Evolutionary conservation across 2,329 filamentous ascomycete genomes (phyloP), one percentile per base, ranked within the genome.

Genomic region (Sphaerulina vaccinii): DNA sequence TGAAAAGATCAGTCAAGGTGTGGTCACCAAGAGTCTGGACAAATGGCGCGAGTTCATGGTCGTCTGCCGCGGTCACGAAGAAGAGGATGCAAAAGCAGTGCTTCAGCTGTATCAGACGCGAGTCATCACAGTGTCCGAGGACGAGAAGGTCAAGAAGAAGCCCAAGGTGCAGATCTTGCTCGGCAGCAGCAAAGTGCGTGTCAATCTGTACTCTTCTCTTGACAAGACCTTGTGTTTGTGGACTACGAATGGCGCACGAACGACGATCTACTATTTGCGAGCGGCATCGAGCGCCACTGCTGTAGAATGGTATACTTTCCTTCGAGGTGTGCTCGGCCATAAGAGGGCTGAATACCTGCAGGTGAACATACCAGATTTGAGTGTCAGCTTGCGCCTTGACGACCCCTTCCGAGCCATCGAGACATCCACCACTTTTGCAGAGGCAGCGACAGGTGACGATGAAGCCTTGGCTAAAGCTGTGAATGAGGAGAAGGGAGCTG

Each of bases 291-390:
- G 77, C 2, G 79, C 81, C 5, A 80, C 80, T 60, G 80, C 82
- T 5, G 79, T 84, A 8, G 84, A 87, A 64, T 87, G 84, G 84
- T 86, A 83, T 63, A 85, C 83, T 0, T 86, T 86, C 57, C 71
- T 87, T 11, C 74, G 78, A 10, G 79, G 80, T 46, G 72, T 79
- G 6, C 70, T 86, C 16, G 84, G 84, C 32, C 81, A 78, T 75
- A 73, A 75, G 39, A 75, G 81, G 48, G 74, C 80, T 3, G 72
- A 74, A 32, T 77, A 77, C 24, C 71, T 87, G 8, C 75, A 82
- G 48, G 77, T 87, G 58, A 77, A 80, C 54, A 79, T 86, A 9
- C 84, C 84, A 1, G 82, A 86, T 62, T 71, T 87, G 41, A 79
- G 76, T 41, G 74, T 86, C 22, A 80, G 75, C 23, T 68, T 87